Evolutionary conservation across 148 eudicot genomes (phyloP), one percentile per base, ranked within the genome.

Genomic region (Spergularia marina): DNA sequence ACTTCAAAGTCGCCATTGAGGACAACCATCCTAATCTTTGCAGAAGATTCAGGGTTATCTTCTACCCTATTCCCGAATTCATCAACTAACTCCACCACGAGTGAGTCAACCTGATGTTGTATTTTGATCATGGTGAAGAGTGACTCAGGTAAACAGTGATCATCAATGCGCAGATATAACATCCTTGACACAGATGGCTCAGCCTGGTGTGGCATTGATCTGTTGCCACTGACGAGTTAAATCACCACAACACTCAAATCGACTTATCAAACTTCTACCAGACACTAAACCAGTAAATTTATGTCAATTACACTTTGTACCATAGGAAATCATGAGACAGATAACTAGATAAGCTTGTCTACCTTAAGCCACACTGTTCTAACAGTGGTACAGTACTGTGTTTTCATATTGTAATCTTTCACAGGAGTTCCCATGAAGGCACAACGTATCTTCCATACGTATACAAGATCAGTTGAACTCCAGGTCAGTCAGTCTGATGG

Each of bases 1-100:
- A 76, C 83, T 72, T 84, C 87, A 83, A 86, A 86, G 65, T 89
- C 92, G 10, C 88, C 89, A 59, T 83, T 84, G 34, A 89, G 87
- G 65, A 81, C 89, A 15, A 85, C 78, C 56, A 89, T 82, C 74
- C 75, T 85, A 56, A 89, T 83, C 78, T 79, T 40, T 65, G 65
- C 65, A 74, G 62, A 41, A 60, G 82, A 72, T 72, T 82, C 72
- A 72, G 74, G 72, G 53, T 68, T 84, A 61, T 18, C 51, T 66
- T 76, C 72, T 15, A 76, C 79, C 47, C 57, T 76, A 15, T 34
- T 56, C 34, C 79, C 73, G 17, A 49, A 68, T 41, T 23, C 53
- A 57, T 68, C 67, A 13, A 34, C n/a, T 21, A 76, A 58, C 58
- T 76, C 67, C 66, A 76, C 79, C 55, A 2, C 25, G 25, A 76